Base-by-base conservation (phyloP, 768 basidiomycete species). In the Crucibulum laeve region DNA sequence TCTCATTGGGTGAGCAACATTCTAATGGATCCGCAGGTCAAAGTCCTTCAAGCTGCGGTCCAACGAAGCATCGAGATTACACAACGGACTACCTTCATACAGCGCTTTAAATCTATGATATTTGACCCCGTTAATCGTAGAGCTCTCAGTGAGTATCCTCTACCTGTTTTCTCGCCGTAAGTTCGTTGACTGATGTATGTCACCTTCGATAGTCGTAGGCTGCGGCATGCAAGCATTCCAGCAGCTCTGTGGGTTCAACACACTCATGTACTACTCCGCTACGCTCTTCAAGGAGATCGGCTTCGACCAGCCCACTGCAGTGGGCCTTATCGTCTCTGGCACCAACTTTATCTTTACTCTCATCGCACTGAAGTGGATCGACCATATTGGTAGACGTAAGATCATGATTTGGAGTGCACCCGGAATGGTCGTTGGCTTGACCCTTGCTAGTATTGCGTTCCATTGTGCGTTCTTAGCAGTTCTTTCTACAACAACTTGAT, bases 161-260 rank as follows among this genome's bases (percentile, higher is more conserved):
- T 40, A 3, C 19, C 25, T 24, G 3, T 26, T 13, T 23, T 40
- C 10, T 24, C 21, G 10, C 8, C 5, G 13, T 40, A 11, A 15
- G 13, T 40, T 13, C 39, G 8, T 22, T 22, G 10, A 10, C 3
- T 10, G 10, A 22, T 8, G 10, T 23, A 40, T 10, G n/a, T 10
- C 30, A 10, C 33, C 13, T 43, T 26, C 18, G 38, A 10, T 44
- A 87, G 84, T 86, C 49, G 71, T 91, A 11, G 84, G 77, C 7
- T 87, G 85, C 55, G 88, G 84, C 34, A 78, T 91, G 61, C 88
- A 91, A 64, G 87, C 84, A 0, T 83, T 81, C 62, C 89, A 92
- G 56, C 89, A 91, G 56, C 70, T 91, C 0, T 90, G 81, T 48
- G 89, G 89, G 1, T 90, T 89, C 70, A 90, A 91, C 54, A 87